phyloP scores from a whole-genome alignment of 331 rosid genomes.

The Malus hybrid region DNA sequence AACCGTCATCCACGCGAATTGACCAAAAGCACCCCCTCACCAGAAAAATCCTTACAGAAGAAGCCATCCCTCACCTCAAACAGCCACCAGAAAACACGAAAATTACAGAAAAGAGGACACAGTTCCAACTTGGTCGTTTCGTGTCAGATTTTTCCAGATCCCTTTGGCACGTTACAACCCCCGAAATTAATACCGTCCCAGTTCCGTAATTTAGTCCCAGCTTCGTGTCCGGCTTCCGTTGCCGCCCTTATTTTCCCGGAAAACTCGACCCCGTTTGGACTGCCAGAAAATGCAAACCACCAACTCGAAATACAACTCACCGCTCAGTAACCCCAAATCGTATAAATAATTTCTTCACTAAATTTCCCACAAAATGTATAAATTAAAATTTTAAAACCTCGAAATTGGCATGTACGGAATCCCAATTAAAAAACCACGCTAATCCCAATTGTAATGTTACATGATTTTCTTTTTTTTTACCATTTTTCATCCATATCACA shows the following conservation, averaged over 20 bases:
- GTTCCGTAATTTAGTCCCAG: slow-evolving; percentile 4
- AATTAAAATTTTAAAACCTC: too few species aligned
- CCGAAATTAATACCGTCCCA: not conserved
- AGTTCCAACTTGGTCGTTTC: not conserved
- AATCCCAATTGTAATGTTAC: not conserved
- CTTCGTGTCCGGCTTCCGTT: not conserved
- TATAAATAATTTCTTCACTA: too few species aligned
- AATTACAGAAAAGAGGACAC: slow-evolving; percentile 24
- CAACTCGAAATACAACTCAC: not conserved
- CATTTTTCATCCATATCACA: not conserved
- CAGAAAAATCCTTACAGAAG: not conserved
- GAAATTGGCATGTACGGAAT: not conserved
- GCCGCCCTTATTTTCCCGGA: not conserved
- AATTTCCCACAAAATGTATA: too few species aligned
- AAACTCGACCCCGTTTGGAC: not conserved
- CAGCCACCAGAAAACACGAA: slow-evolving; percentile 19
- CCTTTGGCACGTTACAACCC: slow-evolving; percentile 6
- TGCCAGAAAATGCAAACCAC: not conserved
- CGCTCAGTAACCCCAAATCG: too few species aligned
- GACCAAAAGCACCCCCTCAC: slow-evolving; percentile 27
- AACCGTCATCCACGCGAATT: not conserved
- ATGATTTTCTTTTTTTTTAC: not conserved
- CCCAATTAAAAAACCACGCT: too few species aligned
- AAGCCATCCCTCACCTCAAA: not conserved
- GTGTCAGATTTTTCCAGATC: not conserved